Evolutionary conservation across 108 stramenopile species (phyloP).

Genomic region (Pseudonitzschia delicatissima): DNA sequence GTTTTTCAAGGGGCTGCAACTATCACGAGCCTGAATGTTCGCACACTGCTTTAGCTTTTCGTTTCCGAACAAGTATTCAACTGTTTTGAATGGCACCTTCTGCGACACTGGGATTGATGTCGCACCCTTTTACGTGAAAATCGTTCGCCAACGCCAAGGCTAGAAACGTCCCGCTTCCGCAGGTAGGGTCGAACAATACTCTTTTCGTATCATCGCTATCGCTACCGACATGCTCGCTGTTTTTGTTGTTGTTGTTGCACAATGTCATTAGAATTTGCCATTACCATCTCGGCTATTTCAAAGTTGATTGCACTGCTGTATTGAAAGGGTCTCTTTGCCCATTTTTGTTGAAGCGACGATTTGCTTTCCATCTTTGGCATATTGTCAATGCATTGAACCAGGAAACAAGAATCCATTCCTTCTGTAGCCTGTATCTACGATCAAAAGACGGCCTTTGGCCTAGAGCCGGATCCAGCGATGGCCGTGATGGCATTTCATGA

Average conservation of each 20-base stretch:
- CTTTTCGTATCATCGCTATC: not conserved
- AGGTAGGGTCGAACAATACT: slow-evolving; percentile 55
- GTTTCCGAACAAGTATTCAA: slow-evolving; percentile 37
- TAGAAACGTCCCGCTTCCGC: slow-evolving; percentile 68
- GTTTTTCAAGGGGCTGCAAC: not conserved
- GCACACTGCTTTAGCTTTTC: not conserved
- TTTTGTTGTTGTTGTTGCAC: not conserved
- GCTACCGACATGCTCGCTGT: not conserved
- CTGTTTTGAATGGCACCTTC: slow-evolving; percentile 44
- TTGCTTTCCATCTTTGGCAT: not conserved
- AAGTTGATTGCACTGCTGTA: slow-evolving; percentile 71
- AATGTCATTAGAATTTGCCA: slow-evolving; percentile 46
- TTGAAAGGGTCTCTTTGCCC: slow-evolving; percentile 65
- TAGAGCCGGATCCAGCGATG: slow-evolving; percentile 32
- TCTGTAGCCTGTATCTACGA: slow-evolving; percentile 43
- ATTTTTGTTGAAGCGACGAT: slow-evolving; percentile 13
- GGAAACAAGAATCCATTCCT: not conserved
- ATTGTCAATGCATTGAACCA: slow-evolving; percentile 8
- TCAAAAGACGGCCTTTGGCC: slow-evolving; percentile 20
- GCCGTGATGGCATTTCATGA: slow-evolving; percentile 40
- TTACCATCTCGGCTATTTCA: slow-evolving; percentile 41
- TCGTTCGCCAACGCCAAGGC: slow-evolving; percentile 44
- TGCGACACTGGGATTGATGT: slow-evolving; percentile 54
- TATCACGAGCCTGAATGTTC: not conserved
- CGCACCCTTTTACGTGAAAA: slow-evolving; percentile 46